Percentiles rank a stretch among this genome's conserved stretches.
phyloP scores from a whole-genome alignment of 768 basidiomycete genomes.

The Coprinopsis cinerea region DNA sequence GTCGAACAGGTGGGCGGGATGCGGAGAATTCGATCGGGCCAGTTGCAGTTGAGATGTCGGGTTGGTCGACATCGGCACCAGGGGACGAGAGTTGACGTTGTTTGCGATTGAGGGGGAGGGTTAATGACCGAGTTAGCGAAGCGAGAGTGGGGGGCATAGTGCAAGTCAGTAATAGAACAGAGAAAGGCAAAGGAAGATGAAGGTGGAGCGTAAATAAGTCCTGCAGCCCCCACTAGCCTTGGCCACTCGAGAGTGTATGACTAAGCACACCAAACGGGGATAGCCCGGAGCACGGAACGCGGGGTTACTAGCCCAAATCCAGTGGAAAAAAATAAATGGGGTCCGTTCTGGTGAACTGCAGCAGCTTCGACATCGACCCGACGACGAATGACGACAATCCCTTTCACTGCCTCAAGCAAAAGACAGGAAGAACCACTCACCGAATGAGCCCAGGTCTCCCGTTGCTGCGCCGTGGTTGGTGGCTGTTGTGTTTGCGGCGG shows the following conservation, averaged over 20 bases:
- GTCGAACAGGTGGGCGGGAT: neutral
- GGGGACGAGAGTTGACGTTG: neutral
- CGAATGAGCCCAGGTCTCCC: constrained; percentile 11
- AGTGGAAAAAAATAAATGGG: neutral
- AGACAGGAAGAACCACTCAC: constrained; percentile 23
- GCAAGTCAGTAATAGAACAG: neutral
- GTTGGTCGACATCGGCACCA: neutral
- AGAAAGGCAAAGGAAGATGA: neutral
- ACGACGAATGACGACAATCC: neutral
- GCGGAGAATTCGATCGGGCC: constrained; percentile 1
- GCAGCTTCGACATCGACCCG: neutral
- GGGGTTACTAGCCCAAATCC: neutral
- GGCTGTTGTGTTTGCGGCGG: constrained; percentile 23
- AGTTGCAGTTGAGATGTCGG: neutral
- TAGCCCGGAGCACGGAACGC: constrained; percentile 1
- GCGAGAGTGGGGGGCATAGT: constrained; percentile 8
- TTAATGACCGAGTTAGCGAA: constrained; percentile 7
- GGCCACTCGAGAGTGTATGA: neutral
- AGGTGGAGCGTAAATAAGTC: constrained; percentile 2
- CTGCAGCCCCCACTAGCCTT: neutral
- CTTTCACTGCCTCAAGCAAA: neutral
- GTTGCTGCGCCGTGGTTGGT: neutral
- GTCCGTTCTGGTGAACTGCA: constrained; percentile 4
- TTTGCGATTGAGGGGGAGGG: constrained; percentile 10
- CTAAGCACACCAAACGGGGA: neutral